Conservation (phyloP, 169 alveolate genomes). For the Cryptosporidium viatorum region DNA sequence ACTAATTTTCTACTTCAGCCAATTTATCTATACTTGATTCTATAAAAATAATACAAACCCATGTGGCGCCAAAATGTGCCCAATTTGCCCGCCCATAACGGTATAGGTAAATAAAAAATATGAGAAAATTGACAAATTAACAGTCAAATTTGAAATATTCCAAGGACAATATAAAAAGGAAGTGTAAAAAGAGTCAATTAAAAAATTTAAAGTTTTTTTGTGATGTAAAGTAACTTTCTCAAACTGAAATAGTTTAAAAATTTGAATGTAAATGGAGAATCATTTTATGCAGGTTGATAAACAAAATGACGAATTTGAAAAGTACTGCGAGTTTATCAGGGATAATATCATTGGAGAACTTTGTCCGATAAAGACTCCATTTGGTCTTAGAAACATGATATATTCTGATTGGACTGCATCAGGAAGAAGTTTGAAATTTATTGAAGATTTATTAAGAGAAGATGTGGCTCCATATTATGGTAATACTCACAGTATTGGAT, state of each 20-base stretch:
- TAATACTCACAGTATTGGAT: constrained; percentile 88
- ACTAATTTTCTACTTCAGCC: background rate
- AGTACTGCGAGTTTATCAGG: constrained; percentile 37
- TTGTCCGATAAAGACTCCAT: constrained; percentile 81
- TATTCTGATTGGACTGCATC: constrained; percentile 91
- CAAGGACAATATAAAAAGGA: background rate
- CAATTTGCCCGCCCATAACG: background rate
- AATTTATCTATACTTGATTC: background rate
- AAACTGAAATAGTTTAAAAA: background rate
- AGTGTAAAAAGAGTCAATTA: background rate
- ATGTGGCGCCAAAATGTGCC: background rate
- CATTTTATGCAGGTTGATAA: background rate
- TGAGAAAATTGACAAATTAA: background rate
- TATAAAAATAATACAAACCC: background rate
- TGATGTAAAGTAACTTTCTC: background rate
- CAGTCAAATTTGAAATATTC: background rate
- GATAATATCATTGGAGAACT: constrained; percentile 67
- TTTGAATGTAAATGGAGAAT: background rate
- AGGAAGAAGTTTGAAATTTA: constrained; percentile 84
- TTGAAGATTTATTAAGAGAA: constrained; percentile 85
- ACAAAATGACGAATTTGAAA: constrained; percentile 45
- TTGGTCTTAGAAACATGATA: constrained; percentile 85
- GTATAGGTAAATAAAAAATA: background rate
- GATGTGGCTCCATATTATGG: constrained; percentile 88
- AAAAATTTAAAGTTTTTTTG: background rate